phyloP scores from a whole-genome alignment of 1,284 basidiomycete genomes.

The Ganoderma meredithae region DNA sequence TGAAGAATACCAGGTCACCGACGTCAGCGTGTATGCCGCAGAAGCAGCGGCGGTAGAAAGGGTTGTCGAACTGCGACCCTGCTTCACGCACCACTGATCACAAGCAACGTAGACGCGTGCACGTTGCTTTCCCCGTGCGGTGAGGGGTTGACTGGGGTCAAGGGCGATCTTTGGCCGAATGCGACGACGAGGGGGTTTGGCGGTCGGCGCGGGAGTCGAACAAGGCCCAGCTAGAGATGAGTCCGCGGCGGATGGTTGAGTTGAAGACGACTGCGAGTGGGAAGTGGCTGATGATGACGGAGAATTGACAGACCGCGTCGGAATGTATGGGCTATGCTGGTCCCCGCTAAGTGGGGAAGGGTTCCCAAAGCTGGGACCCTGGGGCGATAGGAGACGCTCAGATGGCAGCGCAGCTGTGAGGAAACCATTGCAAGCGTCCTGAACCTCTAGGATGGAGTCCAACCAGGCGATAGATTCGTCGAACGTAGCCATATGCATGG shows the following conservation, averaged over 20 bases:
- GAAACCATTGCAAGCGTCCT: not conserved
- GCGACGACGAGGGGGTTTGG: conserved; percentile 18
- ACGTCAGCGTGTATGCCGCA: not conserved
- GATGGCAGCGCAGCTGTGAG: not conserved
- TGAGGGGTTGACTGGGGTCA: conserved; percentile 72
- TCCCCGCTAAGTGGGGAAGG: not conserved
- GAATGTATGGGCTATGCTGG: not conserved
- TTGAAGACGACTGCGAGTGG: not conserved
- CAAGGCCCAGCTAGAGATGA: conserved; percentile 8
- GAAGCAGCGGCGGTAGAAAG: not conserved
- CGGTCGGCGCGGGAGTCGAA: not conserved
- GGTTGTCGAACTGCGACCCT: not conserved
- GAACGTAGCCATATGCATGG: not conserved
- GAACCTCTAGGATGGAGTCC: conserved; percentile 5
- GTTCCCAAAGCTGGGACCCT: not conserved
- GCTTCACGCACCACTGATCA: conserved; percentile 64
- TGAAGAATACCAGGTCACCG: conserved; percentile 36
- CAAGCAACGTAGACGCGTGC: conserved; percentile 80
- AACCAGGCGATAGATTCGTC: conserved; percentile 18
- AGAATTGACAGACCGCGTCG: not conserved
- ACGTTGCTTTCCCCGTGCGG: conserved; percentile 73
- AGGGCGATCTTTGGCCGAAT: conserved; percentile 58
- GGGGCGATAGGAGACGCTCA: not conserved
- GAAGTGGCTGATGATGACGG: not conserved
- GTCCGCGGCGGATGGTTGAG: not conserved